phyloP scores from a whole-genome alignment of 345 rosid species.

The Citrus glauca region DNA sequence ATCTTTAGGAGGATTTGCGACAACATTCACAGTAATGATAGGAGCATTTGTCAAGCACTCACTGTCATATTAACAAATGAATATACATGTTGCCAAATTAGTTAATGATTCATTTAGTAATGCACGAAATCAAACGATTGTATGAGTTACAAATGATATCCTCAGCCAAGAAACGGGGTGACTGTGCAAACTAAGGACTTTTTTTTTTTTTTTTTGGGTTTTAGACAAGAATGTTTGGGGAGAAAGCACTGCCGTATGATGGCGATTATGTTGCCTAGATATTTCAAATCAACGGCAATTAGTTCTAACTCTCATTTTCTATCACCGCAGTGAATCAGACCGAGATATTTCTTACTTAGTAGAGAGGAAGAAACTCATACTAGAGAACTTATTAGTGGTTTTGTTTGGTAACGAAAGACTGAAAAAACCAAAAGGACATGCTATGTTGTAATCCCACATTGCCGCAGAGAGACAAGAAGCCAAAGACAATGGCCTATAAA shows the following conservation, averaged over 20 bases:
- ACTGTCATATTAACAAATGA: too few relatives aligned
- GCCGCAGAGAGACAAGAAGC: background rate
- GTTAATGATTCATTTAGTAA: too few relatives aligned
- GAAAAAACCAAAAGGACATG: too few relatives aligned
- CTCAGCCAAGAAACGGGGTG: background rate
- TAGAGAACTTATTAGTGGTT: background rate
- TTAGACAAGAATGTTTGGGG: too few relatives aligned
- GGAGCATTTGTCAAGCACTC: too few relatives aligned
- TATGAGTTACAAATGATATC: background rate
- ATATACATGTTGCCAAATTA: too few relatives aligned
- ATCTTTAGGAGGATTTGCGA: too few relatives aligned
- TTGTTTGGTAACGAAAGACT: background rate
- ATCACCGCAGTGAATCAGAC: background rate
- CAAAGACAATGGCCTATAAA: background rate
- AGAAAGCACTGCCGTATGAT: too few relatives aligned
- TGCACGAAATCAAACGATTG: background rate
- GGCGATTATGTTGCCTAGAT: too few relatives aligned
- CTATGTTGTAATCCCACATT: background rate
- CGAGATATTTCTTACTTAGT: background rate
- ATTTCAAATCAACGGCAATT: too few relatives aligned
- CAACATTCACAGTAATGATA: too few relatives aligned
- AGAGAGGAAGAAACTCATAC: background rate
- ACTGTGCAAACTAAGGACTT: background rate
- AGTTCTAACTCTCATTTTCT: background rate
- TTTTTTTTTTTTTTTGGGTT: too few relatives aligned